These are phyloP conservation scores for Hyaloraphidium curvatum DNA, from an alignment of 192 early-diverging fungal species.

Conservation along the genomic window DNA sequence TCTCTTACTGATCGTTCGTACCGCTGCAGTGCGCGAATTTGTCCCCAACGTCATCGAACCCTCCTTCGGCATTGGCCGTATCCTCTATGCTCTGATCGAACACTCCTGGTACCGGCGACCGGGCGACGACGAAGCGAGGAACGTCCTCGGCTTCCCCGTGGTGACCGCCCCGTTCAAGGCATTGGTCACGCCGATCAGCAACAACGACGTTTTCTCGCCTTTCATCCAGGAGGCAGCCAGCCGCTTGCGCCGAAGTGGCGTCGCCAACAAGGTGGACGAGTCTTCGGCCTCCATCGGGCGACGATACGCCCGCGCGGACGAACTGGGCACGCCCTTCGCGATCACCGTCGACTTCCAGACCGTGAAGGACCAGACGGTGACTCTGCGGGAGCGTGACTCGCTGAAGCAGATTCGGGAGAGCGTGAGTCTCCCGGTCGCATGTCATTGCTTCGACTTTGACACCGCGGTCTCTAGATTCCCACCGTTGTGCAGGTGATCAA, in stretches of 20 bases:
- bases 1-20: neutral
- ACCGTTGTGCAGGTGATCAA: slow-evolving; percentile 53
- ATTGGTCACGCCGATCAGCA: slow-evolving; percentile 70
- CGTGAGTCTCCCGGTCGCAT: slow-evolving; percentile 8
- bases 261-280: slow-evolving; percentile 76
- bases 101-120: slow-evolving; percentile 82
- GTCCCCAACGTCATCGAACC: slow-evolving; percentile 98
- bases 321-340: slow-evolving; percentile 91
- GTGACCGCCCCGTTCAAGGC: slow-evolving; percentile 89
- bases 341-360: slow-evolving; percentile 98
- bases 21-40: slow-evolving; percentile 61
- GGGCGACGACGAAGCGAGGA: slow-evolving; percentile 64
- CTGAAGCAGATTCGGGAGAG: slow-evolving; percentile 82
- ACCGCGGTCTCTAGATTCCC: slow-evolving; percentile 17
- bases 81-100: slow-evolving; percentile 88
- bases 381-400: slow-evolving; percentile 89
- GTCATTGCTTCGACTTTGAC: neutral
- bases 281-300: slow-evolving; percentile 76
- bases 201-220: slow-evolving; percentile 56
- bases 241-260: slow-evolving; percentile 47
- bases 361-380: slow-evolving; percentile 80
- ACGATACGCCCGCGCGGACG: slow-evolving; percentile 94
- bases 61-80: slow-evolving; percentile 97
- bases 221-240: slow-evolving; percentile 38
- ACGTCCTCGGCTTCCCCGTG: slow-evolving; percentile 76